These are phyloP conservation scores for Trichophyton mentagrophytes DNA, from an alignment of 2,329 filamentous ascomycete genomes.

Conservation along the genomic window DNA sequence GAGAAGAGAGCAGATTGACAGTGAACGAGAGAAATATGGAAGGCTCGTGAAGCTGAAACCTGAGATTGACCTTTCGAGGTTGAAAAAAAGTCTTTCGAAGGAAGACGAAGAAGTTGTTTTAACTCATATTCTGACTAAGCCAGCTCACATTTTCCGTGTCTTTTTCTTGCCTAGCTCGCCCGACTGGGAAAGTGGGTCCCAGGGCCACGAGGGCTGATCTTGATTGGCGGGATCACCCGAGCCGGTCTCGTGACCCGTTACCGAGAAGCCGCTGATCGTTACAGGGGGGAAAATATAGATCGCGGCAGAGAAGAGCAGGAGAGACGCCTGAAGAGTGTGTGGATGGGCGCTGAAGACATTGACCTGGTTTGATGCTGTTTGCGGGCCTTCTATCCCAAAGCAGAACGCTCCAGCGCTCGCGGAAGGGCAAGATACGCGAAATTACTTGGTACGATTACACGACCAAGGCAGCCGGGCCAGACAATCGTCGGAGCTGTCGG, in stretches of 20 bases:
- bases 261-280: neutral
- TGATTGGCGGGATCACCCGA: neutral
- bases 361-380: neutral
- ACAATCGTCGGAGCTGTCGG: neutral
- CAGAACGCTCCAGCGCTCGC: too few species aligned
- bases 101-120: neutral
- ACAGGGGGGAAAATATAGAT: neutral
- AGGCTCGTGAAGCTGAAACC: neutral
- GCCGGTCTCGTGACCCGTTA: conserved; percentile 2
- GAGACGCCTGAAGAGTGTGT: neutral
- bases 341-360: neutral
- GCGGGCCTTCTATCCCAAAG: neutral
- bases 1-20: neutral
- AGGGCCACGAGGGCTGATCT: neutral
- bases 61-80: neutral
- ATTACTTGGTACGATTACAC: neutral
- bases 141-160: neutral
- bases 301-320: neutral
- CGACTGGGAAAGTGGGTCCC: neutral
- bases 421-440: neutral
- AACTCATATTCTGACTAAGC: neutral
- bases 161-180: neutral
- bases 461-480: neutral
- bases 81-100: neutral
- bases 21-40: neutral